Conservation (phyloP, 495 filamentous ascomycete species). For the Aspergillus egyptiacus region DNA sequence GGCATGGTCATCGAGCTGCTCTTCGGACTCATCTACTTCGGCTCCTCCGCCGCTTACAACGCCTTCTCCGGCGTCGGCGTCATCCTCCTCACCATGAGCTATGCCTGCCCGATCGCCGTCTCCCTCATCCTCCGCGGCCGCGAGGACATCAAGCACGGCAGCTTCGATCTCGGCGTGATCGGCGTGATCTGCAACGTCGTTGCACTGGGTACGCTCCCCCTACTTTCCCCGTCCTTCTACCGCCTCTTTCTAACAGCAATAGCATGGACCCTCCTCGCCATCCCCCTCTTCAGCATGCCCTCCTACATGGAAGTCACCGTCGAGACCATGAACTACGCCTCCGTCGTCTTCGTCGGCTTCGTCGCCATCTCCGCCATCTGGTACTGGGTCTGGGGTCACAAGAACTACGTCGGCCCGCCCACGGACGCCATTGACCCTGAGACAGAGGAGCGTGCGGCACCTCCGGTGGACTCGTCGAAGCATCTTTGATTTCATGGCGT, state of each 20-base stretch:
- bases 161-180: conserved; percentile 46
- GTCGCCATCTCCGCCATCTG: conserved; percentile 46
- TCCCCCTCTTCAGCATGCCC: conserved; percentile 48
- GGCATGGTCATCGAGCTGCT: conserved; percentile 50
- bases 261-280: conserved; percentile 53
- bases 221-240: background rate
- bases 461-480: background rate
- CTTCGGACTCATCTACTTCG: conserved; percentile 59
- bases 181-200: conserved; percentile 47
- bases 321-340: conserved; percentile 49
- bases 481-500: background rate
- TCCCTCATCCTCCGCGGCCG: conserved; percentile 43
- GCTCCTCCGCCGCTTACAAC: conserved; percentile 56
- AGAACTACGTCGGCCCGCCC: conserved; percentile 25
- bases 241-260: background rate
- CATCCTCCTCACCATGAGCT: conserved; percentile 56
- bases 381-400: conserved; percentile 58
- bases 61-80: conserved; percentile 62
- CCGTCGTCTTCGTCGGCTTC: conserved; percentile 52
- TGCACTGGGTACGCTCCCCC: conserved; percentile 24
- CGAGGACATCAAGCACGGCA: conserved; percentile 38
- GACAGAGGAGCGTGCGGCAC: background rate
- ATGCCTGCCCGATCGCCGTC: conserved; percentile 59
- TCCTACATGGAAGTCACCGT: conserved; percentile 28
- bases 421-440: conserved; percentile 10